These are phyloP conservation scores for Musa balbisiana DNA, from an alignment of 202 grass and related monocot species.

Conservation along the genomic window DNA sequence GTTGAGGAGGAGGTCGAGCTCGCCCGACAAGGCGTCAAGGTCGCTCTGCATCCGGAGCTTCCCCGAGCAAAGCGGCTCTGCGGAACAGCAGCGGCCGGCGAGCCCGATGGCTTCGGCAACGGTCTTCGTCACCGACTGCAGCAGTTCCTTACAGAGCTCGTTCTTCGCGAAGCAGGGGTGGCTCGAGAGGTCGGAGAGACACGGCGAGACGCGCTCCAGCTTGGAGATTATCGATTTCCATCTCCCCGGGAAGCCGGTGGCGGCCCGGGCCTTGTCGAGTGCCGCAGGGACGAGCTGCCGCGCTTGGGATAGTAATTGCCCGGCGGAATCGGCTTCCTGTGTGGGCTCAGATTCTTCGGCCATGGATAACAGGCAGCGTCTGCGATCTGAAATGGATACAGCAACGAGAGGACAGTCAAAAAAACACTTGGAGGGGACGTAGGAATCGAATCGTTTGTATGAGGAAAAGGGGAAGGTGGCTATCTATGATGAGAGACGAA, in stretches of 20 bases:
- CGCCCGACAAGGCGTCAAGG: conserved; percentile 3
- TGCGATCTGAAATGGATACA: conserved; percentile 28
- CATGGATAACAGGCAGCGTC: conserved; percentile 19
- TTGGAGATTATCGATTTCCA: conserved; percentile 79
- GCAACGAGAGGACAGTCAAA: neutral
- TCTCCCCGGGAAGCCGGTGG: conserved; percentile 43
- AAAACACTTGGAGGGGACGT: neutral
- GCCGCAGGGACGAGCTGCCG: conserved; percentile 41
- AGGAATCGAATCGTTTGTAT: too few species aligned
- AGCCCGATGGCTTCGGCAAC: conserved; percentile 52
- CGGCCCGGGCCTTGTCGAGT: conserved; percentile 37
- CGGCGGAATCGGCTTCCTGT: conserved; percentile 29
- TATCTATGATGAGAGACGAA: too few species aligned
- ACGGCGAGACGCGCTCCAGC: conserved; percentile 52
- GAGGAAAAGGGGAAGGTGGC: too few species aligned
- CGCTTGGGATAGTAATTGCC: conserved; percentile 42
- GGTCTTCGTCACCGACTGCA: conserved; percentile 58
- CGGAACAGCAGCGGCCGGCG: conserved; percentile 32
- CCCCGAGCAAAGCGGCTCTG: conserved; percentile 31
- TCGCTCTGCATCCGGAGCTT: conserved; percentile 30
- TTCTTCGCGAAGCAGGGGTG: conserved; percentile 94
- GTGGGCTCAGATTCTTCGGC: conserved; percentile 21
- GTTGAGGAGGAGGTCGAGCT: conserved; percentile 3
- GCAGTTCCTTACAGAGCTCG: conserved; percentile 70
- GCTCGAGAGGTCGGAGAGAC: conserved; percentile 85